Base-by-base conservation (phyloP, 768 basidiomycete species). In the Pluteus cervinus region DNA sequence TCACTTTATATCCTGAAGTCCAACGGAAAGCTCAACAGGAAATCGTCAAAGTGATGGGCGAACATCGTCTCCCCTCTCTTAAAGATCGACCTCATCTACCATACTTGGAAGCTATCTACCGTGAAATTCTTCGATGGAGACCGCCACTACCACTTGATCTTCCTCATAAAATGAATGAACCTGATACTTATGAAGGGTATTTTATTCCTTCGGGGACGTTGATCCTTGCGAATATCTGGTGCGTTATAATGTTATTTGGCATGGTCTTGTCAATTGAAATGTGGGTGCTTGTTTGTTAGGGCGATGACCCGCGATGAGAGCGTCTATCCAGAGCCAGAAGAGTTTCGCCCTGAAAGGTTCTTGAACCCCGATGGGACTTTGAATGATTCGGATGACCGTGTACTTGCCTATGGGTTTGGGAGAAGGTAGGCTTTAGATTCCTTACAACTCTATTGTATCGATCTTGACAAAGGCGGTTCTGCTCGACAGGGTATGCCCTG, bases 181-280 rank as follows among this genome's bases (percentile, higher is more conserved):
- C 45, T 20, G 50, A 51, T 28, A 37, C 36, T 15, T 49, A 46
- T 24, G 24, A 41, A 31, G 50, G 47, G n/a, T 45, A 49, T 23
- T 41, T 29, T 18, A 45, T 51, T 18, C 50, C 50, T 10, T 37
- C 35, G 10, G 47, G 45, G 2, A 32, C 50, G 24, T 43, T 40
- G 16, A 36, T 49, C 3, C 44, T 53, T 21, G 42, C 42, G 14
- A 50, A 50, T 29, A 47, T 36, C 21, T 51, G 50, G 50, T 46
- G 31, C 10, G 34, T 21, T 14, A 12, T 24, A 8, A 22, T 29
- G 18, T n/a, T n/a, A n/a, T n/a, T n/a, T n/a, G n/a, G n/a, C n/a
- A n/a, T n/a, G n/a, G n/a, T n/a, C n/a, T n/a, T n/a, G n/a, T n/a
- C n/a, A n/a, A n/a, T n/a, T n/a, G n/a, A n/a, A n/a, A n/a, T n/a